A percentile compares a stretch with the other conserved stretches of the same genome.
Conservation (phyloP, 495 filamentous ascomycete genomes). For the Margaritispora aquatica region DNA sequence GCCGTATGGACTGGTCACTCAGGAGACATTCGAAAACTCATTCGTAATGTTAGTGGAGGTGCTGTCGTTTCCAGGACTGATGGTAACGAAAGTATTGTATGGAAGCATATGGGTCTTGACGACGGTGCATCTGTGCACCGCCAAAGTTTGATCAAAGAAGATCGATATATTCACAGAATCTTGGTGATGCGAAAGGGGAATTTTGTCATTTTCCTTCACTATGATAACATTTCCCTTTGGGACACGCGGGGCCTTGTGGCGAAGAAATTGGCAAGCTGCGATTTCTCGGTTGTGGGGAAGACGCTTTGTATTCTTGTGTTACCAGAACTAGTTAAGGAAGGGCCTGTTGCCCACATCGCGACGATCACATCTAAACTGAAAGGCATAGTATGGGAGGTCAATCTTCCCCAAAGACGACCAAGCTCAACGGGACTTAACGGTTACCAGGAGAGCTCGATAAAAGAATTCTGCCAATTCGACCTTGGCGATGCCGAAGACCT, state of each 20-base stretch:
- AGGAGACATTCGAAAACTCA: constrained; percentile 71
- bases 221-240: constrained; percentile 74
- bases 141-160: constrained; percentile 62
- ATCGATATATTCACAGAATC: constrained; percentile 75
- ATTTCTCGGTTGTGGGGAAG: constrained; percentile 61
- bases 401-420: constrained; percentile 34
- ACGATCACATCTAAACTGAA: constrained; percentile 76
- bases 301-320: constrained; percentile 78
- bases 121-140: constrained; percentile 49
- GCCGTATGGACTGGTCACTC: constrained; percentile 82
- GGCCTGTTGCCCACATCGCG: constrained; percentile 61
- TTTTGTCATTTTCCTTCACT: constrained; percentile 76
- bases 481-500: constrained; percentile 69
- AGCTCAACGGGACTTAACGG: constrained; percentile 28
- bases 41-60: constrained; percentile 72
- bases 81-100: constrained; percentile 74
- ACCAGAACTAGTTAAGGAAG: constrained; percentile 52
- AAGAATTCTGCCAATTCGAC: constrained; percentile 66
- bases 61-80: constrained; percentile 77
- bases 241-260: constrained; percentile 57
- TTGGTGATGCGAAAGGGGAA: constrained; percentile 68
- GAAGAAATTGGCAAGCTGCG: constrained; percentile 46
- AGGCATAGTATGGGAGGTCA: constrained; percentile 82
- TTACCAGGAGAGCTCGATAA: constrained; percentile 37
- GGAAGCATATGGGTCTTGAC: constrained; percentile 55